Conservation (phyloP, 805 yeast species). For the Scheffersomyces amazonensis region DNA sequence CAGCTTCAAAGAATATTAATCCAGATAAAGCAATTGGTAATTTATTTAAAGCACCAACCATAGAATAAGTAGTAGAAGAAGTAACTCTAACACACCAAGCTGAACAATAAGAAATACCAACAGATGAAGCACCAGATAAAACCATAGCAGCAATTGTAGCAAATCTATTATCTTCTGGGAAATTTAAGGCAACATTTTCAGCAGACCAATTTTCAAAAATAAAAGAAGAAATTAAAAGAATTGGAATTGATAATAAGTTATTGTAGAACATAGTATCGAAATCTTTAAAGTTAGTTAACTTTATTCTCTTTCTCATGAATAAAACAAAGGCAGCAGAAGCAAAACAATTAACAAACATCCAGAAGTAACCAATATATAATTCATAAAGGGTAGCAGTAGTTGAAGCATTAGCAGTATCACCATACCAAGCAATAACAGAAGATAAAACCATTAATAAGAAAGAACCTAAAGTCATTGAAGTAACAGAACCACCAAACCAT, state of each 20-base stretch:
- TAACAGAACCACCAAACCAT: constrained; percentile 93
- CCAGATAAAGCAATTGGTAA: constrained; percentile 97
- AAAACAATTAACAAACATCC: constrained; percentile 96
- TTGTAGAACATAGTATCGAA: constrained; percentile 98
- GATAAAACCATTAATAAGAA: constrained; percentile 91
- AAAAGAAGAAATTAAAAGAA: constrained; percentile 72
- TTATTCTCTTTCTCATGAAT: constrained; percentile 96
- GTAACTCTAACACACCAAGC: constrained; percentile 99
- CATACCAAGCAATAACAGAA: constrained; percentile 92
- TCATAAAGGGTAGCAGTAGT: constrained; percentile 43
- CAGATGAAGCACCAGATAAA: constrained; percentile 89
- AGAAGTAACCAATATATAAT: constrained; percentile 74
- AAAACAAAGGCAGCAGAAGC: constrained; percentile 92
- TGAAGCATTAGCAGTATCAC: constrained; percentile 56
- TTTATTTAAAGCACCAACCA: constrained; percentile 99
- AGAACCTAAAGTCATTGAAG: constrained; percentile 85
- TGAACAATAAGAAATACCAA: constrained; percentile 96
- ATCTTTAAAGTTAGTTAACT: constrained; percentile 94
- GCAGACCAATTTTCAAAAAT: constrained; percentile 91
- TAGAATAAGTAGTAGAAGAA: constrained; percentile 95
- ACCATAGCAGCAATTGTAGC: constrained; percentile 80
- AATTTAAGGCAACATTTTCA: constrained; percentile 69
- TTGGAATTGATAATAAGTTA: constrained; percentile 90
- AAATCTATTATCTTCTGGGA: constrained; percentile 68
- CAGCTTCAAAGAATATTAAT: constrained; percentile 89